Base-by-base conservation (phyloP, 2,329 filamentous ascomycete genomes). In the Colletotrichum karsti region DNA sequence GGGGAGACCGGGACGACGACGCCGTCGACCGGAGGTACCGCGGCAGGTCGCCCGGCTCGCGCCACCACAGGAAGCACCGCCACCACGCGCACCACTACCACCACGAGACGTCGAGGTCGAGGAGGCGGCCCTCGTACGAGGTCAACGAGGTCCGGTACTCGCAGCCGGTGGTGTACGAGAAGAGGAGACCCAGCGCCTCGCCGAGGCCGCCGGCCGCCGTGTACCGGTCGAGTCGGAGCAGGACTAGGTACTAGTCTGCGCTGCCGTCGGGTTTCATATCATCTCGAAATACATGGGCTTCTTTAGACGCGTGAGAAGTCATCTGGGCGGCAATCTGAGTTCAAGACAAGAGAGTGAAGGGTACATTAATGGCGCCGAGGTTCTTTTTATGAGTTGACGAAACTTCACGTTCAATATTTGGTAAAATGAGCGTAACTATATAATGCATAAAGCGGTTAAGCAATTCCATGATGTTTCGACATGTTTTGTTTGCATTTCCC, bases 141-240 rank as follows among this genome's bases (percentile, higher is more conserved):
- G 41, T 67, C 44, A 48, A 69, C 26, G 63, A 69, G 58, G 53
- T 69, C 7, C 63, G 67, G 3, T 69, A 69, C 46, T n/a, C 67
- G n/a, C 53, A 63, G 51, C 64, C 64, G 7, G 63, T 67, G 5
- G 50, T 59, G 30, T 58, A 63, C 26, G 58, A 69, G 46, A 68
- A 59, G 58, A 67, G 63, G 30, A 33, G 65, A 53, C 8, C 48
- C 5, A 65, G 65, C 60, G 46, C 37, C 5, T 59, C 61, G 24
- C 65, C 65, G 15, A 51, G 48, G 30, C 44, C 65, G 15, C 65
- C 65, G 8, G 53, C 60, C 15, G 54, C 63, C 9, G 65, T 65
- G 3, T 65, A 65, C 13, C 37, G 44, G 8, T 57, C 35, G 28
- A 68, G 65, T 18, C 60, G 65, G 6, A 68, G 65, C 61, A 53